These are phyloP conservation scores for Solanum hybrid DNA, from an alignment of 305 asterid species.

Conservation along the genomic window DNA sequence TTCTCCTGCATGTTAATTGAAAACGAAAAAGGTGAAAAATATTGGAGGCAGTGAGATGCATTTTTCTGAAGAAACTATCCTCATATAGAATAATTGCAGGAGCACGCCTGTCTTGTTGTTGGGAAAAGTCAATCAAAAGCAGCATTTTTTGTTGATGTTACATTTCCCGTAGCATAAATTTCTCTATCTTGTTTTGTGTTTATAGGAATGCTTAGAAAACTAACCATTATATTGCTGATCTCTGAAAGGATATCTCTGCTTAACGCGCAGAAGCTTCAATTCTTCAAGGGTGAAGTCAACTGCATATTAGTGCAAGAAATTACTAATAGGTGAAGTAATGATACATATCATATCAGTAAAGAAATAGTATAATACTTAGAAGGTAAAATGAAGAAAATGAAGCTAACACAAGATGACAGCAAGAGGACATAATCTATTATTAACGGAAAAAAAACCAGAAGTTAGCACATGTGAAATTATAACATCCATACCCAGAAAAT, in stretches of 20 bases:
- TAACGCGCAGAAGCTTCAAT: constrained; percentile 14
- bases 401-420: not conserved
- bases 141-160: not conserved
- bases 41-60: not conserved
- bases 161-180: not conserved
- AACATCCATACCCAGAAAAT: constrained; percentile 43
- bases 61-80: not conserved
- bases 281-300: constrained; percentile 27
- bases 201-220: not conserved
- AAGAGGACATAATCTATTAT: not conserved
- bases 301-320: not conserved
- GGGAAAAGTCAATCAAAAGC: not conserved
- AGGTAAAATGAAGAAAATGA: not conserved
- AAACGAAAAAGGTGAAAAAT: not conserved
- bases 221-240: constrained; percentile 27
- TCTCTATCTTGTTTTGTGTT: constrained; percentile 1
- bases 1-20: constrained; percentile 42
- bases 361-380: not conserved
- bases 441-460: not conserved
- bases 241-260: constrained; percentile 22
- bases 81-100: not conserved
- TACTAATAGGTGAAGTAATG: not conserved
- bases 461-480: not conserved
- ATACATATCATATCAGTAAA: not conserved
- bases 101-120: not conserved